These are phyloP conservation scores for Quercus glauca DNA, from an alignment of 306 rosid genomes.

Conservation along the genomic window DNA sequence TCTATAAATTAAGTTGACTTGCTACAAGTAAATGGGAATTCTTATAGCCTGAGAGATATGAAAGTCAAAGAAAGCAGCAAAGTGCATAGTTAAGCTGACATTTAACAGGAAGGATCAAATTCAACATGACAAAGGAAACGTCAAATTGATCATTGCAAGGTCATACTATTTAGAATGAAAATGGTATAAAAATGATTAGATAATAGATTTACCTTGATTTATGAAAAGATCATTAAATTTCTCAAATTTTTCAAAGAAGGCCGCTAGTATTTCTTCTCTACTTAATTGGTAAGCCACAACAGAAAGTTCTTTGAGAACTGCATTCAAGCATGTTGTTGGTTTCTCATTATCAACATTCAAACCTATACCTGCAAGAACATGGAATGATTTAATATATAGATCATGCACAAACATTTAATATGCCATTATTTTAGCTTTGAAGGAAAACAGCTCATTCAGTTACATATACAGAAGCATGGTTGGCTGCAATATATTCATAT, in stretches of 20 bases:
- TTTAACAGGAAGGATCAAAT: background rate
- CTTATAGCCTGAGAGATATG: background rate
- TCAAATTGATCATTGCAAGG: background rate
- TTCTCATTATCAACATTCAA: conserved; percentile 79
- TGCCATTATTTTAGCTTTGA: background rate
- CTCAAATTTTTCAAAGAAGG: conserved; percentile 84
- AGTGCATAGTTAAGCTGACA: background rate
- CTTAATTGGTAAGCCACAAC: conserved; percentile 47
- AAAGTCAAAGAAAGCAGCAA: background rate
- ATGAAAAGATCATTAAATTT: conserved; percentile 51
- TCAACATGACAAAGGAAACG: background rate
- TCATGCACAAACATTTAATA: conserved; percentile 7
- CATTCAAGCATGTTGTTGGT: conserved; percentile 80
- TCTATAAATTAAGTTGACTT: background rate
- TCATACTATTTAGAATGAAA: background rate
- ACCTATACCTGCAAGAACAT: conserved; percentile 71
- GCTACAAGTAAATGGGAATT: background rate
- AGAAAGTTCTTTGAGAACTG: conserved; percentile 53
- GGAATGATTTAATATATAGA: conserved; percentile 19
- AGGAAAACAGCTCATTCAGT: background rate
- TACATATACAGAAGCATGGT: conserved; percentile 1
- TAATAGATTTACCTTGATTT: conserved; percentile 60
- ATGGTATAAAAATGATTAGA: background rate
- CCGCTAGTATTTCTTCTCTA: conserved; percentile 76
- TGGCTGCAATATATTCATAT: conserved; percentile 10